A percentile compares a stretch with the other conserved stretches of the same genome.
Evolutionary conservation across 1,284 basidiomycete species (phyloP).

Genomic region (Ustilago hordei): DNA sequence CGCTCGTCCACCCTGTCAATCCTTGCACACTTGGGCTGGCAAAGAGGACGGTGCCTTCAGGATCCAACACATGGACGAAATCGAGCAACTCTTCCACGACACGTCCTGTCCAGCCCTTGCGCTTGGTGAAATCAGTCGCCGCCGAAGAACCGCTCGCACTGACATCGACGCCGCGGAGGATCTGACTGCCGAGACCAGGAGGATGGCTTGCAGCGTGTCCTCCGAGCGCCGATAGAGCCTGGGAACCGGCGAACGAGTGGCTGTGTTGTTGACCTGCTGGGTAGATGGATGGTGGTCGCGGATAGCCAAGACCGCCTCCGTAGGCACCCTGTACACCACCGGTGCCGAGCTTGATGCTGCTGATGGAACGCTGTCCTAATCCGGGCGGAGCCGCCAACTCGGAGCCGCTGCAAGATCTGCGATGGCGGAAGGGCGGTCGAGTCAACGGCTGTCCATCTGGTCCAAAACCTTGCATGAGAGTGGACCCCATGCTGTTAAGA

Average conservation of each 20-base stretch:
- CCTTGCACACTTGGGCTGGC: constrained; percentile 54
- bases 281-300: constrained; percentile 33
- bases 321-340: constrained; percentile 17
- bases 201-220: constrained; percentile 58
- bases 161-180: constrained; percentile 51
- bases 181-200: constrained; percentile 50
- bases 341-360: constrained; percentile 29
- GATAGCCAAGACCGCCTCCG: constrained; percentile 21
- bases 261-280: constrained; percentile 33
- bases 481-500: constrained; percentile 27
- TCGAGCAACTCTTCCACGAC: constrained; percentile 64
- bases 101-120: constrained; percentile 62
- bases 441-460: constrained; percentile 24
- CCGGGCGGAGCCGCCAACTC: constrained; percentile 26
- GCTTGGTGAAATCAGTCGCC: constrained; percentile 62
- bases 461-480: constrained; percentile 15
- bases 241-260: constrained; percentile 39
- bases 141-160: constrained; percentile 51
- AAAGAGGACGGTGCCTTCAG: constrained; percentile 53
- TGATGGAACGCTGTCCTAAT: constrained; percentile 29
- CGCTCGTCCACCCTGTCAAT: constrained; percentile 62
- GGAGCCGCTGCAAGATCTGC: constrained; percentile 41
- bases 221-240: constrained; percentile 34
- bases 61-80: constrained; percentile 63
- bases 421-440: constrained; percentile 42